phyloP scores from a whole-genome alignment of 257 asterid genomes.

The Galeopsis tetrahit region DNA sequence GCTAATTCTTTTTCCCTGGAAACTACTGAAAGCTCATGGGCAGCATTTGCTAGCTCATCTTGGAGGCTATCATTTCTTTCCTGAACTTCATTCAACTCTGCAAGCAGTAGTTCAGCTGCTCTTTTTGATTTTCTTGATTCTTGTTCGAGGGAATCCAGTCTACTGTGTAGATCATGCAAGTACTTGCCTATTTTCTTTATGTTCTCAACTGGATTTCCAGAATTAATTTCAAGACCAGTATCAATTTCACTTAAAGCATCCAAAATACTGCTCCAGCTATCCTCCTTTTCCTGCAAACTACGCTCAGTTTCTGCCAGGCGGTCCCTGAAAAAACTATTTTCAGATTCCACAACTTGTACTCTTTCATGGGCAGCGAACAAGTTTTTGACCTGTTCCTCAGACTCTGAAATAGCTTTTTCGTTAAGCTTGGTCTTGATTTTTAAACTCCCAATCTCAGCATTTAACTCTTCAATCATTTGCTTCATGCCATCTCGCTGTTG shows the following conservation, averaged over 20 bases:
- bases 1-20: constrained; percentile 66
- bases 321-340: constrained; percentile 59
- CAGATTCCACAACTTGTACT: constrained; percentile 65
- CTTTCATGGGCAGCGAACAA: constrained; percentile 58
- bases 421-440: constrained; percentile 52
- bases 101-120: constrained; percentile 90
- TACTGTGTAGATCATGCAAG: constrained; percentile 53
- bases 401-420: constrained; percentile 59
- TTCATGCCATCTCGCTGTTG: constrained; percentile 90
- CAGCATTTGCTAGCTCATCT: constrained; percentile 75
- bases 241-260: constrained; percentile 56
- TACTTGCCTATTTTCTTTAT: constrained; percentile 54
- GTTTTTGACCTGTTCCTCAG: constrained; percentile 60
- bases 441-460: constrained; percentile 64
- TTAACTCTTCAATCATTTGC: constrained; percentile 71
- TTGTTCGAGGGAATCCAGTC: constrained; percentile 57
- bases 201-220: constrained; percentile 61
- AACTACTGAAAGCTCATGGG: constrained; percentile 60
- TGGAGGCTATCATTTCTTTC: constrained; percentile 92
- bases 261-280: constrained; percentile 56
- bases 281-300: constrained; percentile 62
- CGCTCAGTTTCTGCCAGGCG: constrained; percentile 61
- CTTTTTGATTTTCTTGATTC: constrained; percentile 85
- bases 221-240: constrained; percentile 42
- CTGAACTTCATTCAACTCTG: constrained; percentile 96